These are phyloP conservation scores for Boletus rufocinnamomeus DNA, from an alignment of 768 basidiomycete genomes.

Conservation along the genomic window DNA sequence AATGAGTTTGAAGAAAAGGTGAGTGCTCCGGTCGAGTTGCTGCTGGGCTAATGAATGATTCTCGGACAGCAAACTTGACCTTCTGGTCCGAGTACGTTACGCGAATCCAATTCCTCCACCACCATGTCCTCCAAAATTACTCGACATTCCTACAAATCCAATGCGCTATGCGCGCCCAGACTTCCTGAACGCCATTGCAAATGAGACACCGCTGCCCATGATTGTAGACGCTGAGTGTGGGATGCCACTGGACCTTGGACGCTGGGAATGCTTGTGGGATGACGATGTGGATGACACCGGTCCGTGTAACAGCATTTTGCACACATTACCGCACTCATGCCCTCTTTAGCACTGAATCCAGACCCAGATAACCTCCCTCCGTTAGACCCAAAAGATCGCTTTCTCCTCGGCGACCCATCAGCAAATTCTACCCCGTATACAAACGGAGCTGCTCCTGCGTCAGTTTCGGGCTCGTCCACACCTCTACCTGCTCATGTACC, in stretches of 20 bases:
- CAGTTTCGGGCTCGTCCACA: conserved; percentile 43
- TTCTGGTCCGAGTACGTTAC: conserved; percentile 91
- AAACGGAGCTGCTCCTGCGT: conserved; percentile 38
- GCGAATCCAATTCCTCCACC: conserved; percentile 93
- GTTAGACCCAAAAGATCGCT: conserved; percentile 75
- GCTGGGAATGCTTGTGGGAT: conserved; percentile 82
- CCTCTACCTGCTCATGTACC: conserved; percentile 66
- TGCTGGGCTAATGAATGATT: background rate
- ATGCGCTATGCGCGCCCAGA: conserved; percentile 85
- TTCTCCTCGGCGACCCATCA: conserved; percentile 70
- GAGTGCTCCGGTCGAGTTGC: background rate
- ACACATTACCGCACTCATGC: background rate
- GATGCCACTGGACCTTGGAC: conserved; percentile 90
- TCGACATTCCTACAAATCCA: conserved; percentile 90
- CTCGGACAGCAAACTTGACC: conserved; percentile 72
- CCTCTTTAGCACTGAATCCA: conserved; percentile 58
- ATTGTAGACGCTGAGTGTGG: conserved; percentile 96
- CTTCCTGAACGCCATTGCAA: conserved; percentile 78
- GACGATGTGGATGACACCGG: conserved; percentile 72
- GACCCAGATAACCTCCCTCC: conserved; percentile 56
- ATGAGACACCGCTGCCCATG: conserved; percentile 87
- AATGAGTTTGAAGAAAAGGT: conserved; percentile 65
- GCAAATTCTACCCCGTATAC: conserved; percentile 44
- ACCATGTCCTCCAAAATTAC: conserved; percentile 94
- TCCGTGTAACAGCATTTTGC: conserved; percentile 34